These are phyloP conservation scores for Quillaja saponaria DNA, from an alignment of 306 rosid genomes.

Conservation along the genomic window DNA sequence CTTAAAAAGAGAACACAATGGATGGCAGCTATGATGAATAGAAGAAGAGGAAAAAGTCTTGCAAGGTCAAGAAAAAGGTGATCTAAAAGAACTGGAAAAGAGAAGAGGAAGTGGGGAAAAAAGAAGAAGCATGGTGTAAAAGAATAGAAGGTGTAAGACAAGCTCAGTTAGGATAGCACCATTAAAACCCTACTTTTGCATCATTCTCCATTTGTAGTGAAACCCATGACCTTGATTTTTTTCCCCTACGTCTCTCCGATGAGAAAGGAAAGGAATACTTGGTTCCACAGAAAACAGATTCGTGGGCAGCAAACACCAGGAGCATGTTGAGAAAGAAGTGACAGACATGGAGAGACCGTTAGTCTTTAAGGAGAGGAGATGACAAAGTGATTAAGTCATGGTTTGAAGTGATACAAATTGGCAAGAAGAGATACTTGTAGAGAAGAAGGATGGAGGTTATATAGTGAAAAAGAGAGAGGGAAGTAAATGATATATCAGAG, in stretches of 20 bases:
- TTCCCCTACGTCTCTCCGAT: background rate
- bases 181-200: background rate
- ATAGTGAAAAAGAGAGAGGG: constrained; percentile 28
- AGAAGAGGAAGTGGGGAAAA: too few relatives aligned
- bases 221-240: constrained; percentile 23
- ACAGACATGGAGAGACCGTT: constrained; percentile 21
- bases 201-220: constrained; percentile 20
- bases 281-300: constrained; percentile 32
- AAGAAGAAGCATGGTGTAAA: too few relatives aligned
- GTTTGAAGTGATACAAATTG: constrained; percentile 51
- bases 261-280: constrained; percentile 2
- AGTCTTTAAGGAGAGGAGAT: background rate
- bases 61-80: constrained; percentile 87
- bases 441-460: constrained; percentile 40
- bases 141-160: accelerated
- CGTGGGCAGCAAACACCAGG: constrained; percentile 16
- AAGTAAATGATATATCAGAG: constrained; percentile 30
- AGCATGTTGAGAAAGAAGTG: constrained; percentile 45
- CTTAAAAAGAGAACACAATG: accelerated
- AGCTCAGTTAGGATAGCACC: constrained; percentile 84
- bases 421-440: constrained; percentile 30
- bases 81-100: too few relatives aligned
- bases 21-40: accelerated
- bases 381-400: constrained; percentile 11
- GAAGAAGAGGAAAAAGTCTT: constrained; percentile 39